These are phyloP conservation scores for Nicotiana tabacum DNA, from an alignment of 257 asterid genomes.

Conservation along the genomic window DNA sequence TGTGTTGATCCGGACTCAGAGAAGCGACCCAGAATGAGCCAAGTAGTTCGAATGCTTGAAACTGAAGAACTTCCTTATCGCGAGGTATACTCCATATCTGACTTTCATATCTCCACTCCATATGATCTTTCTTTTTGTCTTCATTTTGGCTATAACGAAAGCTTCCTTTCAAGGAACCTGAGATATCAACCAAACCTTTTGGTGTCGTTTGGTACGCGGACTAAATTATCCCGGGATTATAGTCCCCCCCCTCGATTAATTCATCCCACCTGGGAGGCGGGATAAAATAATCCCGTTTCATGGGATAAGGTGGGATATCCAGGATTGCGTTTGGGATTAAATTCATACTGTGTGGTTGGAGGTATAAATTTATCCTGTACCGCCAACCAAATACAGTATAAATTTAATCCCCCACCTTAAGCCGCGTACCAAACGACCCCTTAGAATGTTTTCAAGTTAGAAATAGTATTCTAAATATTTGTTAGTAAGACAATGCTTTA, in stretches of 20 bases:
- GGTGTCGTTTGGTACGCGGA: no score
- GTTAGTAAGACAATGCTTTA: background rate
- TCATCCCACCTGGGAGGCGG: no score
- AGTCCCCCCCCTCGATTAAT: no score
- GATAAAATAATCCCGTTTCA: no score
- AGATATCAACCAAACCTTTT: background rate
- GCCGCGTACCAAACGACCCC: no score
- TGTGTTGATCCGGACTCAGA: constrained; percentile 95
- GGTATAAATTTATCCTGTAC: no score
- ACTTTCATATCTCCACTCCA: background rate
- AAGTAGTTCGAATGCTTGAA: constrained; percentile 85
- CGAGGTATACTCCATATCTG: constrained; percentile 42
- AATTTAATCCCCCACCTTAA: no score
- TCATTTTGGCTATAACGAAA: background rate
- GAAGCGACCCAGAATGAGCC: constrained; percentile 93
- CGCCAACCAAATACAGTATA: no score
- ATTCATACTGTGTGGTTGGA: no score
- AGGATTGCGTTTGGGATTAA: no score
- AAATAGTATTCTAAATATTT: background rate
- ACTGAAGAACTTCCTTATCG: constrained; percentile 73
- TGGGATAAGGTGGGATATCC: no score
- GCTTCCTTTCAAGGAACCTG: background rate
- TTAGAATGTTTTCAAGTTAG: background rate
- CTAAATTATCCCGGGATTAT: no score
- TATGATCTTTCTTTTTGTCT: background rate